Conservation (phyloP, 805 yeast genomes). For the Saturnispora quitensis region DNA sequence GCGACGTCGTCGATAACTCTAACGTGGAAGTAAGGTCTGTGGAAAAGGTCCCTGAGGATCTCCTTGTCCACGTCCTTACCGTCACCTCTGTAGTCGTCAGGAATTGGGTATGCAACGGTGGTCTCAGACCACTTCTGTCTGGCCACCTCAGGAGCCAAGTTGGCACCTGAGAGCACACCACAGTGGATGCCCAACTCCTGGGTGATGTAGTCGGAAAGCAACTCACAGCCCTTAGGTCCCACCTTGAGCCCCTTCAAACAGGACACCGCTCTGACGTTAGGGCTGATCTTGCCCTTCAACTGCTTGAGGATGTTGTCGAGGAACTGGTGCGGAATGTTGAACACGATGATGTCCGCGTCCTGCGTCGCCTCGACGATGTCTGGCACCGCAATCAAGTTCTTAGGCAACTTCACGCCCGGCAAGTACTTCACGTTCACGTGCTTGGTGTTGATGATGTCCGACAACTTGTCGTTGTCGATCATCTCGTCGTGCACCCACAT, state of each 20-base stretch:
- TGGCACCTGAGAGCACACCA: slow-evolving; percentile 97
- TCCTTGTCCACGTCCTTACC: slow-evolving; percentile 66
- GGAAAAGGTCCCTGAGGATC: slow-evolving; percentile 77
- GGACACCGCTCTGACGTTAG: slow-evolving; percentile 77
- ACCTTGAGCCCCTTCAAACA: slow-evolving; percentile 95
- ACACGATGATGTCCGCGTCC: slow-evolving; percentile 79
- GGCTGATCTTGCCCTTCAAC: slow-evolving; percentile 65
- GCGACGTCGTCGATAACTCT: slow-evolving; percentile 87
- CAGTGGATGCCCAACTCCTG: slow-evolving; percentile 79
- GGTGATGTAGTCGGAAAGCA: slow-evolving; percentile 70
- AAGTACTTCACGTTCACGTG: slow-evolving; percentile 94
- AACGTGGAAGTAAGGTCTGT: slow-evolving; percentile 97
- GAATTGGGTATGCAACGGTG: slow-evolving; percentile 81
- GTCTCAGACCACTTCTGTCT: slow-evolving; percentile 95
- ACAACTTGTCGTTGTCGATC: slow-evolving; percentile 67
- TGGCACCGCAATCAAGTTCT: slow-evolving; percentile 83
- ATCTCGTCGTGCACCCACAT: slow-evolving; percentile 97
- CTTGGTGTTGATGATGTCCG: slow-evolving; percentile 80
- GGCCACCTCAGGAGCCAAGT: slow-evolving; percentile 95
- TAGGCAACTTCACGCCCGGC: slow-evolving; percentile 81
- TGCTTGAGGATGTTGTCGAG: slow-evolving; percentile 67
- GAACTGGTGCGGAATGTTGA: slow-evolving; percentile 97
- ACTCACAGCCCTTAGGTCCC: slow-evolving; percentile 71
- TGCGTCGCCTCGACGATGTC: slow-evolving; percentile 65
- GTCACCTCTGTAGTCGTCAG: slow-evolving; percentile 56